A percentile compares a stretch with the other conserved stretches of the same genome.
Evolutionary conservation across 768 basidiomycete species (phyloP).

Genomic region (Russula sp.): DNA sequence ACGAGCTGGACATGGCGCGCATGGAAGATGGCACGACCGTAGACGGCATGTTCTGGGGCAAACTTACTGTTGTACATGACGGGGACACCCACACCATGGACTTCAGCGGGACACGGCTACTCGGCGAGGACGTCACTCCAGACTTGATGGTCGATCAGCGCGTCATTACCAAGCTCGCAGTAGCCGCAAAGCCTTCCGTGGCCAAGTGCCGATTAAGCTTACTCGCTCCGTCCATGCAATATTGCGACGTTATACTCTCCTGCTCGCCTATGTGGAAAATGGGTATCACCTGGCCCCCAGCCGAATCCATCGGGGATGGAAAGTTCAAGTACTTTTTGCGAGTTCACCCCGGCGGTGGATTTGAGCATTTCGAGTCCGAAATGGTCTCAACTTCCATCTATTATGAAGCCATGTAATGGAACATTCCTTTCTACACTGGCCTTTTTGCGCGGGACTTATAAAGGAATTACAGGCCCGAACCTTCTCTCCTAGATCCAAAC

Average conservation of each 20-base stretch:
- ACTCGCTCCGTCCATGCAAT: conserved; percentile 65
- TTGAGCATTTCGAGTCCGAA: conserved; percentile 83
- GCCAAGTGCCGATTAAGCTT: conserved; percentile 76
- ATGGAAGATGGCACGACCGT: conserved; percentile 88
- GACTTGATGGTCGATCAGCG: conserved; percentile 73
- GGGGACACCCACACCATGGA: conserved; percentile 77
- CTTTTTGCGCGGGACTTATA: background rate
- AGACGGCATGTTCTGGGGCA: conserved; percentile 85
- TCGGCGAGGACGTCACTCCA: conserved; percentile 53
- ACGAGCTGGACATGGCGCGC: conserved; percentile 83
- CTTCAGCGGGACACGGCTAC: conserved; percentile 72
- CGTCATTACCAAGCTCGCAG: conserved; percentile 69
- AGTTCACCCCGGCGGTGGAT: conserved; percentile 76
- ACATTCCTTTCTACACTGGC: background rate
- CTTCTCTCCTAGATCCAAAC: conserved; percentile 66
- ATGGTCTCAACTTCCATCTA: conserved; percentile 75
- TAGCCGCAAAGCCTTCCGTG: conserved; percentile 64
- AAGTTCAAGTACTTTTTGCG: conserved; percentile 81
- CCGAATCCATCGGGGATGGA: conserved; percentile 56
- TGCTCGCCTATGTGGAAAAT: conserved; percentile 73
- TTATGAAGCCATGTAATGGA: conserved; percentile 75
- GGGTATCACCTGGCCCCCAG: conserved; percentile 71
- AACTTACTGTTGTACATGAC: conserved; percentile 73
- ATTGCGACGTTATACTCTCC: conserved; percentile 70
- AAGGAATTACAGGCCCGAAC: conserved; percentile 57